These are phyloP conservation scores for Leccinellum rugosiceps DNA, from an alignment of 768 basidiomycete genomes.

Conservation along the genomic window DNA sequence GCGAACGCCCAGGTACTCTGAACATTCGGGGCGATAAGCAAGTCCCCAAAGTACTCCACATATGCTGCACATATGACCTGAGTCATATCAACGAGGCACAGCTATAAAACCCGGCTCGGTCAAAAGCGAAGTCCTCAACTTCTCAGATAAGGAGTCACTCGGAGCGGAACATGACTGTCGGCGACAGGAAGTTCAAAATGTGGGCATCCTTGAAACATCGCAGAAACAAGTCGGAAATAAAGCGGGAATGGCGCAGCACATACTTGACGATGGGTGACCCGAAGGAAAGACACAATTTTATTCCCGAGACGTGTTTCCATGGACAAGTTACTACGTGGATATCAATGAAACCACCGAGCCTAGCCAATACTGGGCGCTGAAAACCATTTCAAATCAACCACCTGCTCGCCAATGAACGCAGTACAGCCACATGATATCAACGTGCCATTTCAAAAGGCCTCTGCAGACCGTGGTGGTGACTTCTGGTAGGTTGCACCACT, in stretches of 20 bases:
- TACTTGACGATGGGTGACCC: neutral
- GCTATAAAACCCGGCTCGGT: too few species aligned
- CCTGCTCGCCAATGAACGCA: neutral
- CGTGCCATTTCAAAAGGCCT: neutral
- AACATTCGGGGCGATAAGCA: too few species aligned
- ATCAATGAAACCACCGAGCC: neutral
- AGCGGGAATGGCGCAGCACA: neutral
- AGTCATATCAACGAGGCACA: neutral
- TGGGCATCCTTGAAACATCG: neutral
- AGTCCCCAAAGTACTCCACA: too few species aligned
- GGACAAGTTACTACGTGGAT: neutral
- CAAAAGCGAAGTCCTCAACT: neutral
- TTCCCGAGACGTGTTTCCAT: neutral
- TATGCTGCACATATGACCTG: too few species aligned
- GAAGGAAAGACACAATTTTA: neutral
- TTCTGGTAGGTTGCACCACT: neutral
- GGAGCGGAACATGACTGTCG: too few species aligned
- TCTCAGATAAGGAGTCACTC: neutral
- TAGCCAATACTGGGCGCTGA: too few species aligned
- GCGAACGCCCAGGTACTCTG: neutral
- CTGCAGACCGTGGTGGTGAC: neutral
- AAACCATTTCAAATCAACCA: neutral
- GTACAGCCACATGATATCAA: neutral
- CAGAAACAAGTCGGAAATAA: too few species aligned
- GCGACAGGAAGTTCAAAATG: too few species aligned